phyloP scores from a whole-genome alignment of 768 basidiomycete species.

The Rhizopogon rudus region DNA sequence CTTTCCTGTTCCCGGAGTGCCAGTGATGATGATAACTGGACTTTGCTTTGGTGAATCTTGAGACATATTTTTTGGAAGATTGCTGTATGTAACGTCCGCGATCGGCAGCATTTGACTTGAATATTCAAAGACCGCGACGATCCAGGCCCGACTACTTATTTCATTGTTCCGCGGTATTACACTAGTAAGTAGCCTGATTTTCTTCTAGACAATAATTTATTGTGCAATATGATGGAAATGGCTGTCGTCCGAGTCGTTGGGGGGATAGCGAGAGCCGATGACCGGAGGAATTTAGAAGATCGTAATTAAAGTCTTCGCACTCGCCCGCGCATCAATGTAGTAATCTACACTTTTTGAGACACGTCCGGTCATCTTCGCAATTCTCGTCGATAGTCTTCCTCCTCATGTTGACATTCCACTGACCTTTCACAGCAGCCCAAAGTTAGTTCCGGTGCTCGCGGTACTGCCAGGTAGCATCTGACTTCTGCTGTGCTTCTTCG shows the following conservation, averaged over 20 bases:
- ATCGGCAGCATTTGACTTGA: no score
- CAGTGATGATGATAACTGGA: conserved; percentile 82
- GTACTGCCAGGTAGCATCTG: not conserved
- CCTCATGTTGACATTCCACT: not conserved
- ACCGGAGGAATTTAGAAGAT: not conserved
- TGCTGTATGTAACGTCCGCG: no score
- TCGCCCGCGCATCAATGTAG: not conserved
- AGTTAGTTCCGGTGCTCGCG: not conserved
- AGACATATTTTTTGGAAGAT: no score
- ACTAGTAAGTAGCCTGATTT: no score
- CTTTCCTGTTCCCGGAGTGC: conserved; percentile 95
- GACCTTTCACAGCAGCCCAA: not conserved
- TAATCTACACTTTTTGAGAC: conserved; percentile 7
- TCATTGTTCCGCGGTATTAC: no score
- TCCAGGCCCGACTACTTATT: no score
- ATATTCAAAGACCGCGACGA: no score
- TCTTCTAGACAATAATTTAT: no score
- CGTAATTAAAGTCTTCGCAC: not conserved
- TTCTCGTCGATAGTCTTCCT: not conserved
- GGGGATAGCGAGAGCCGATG: not conserved
- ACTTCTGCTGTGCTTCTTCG: not conserved
- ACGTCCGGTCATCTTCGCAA: not conserved
- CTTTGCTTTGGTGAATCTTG: conserved; percentile 20
- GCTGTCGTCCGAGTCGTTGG: no score
- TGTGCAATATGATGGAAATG: no score